Evolutionary conservation across 441 rosid genomes (phyloP), one percentile per base, ranked within the genome.

Genomic region (Flueggea neowawraea): DNA sequence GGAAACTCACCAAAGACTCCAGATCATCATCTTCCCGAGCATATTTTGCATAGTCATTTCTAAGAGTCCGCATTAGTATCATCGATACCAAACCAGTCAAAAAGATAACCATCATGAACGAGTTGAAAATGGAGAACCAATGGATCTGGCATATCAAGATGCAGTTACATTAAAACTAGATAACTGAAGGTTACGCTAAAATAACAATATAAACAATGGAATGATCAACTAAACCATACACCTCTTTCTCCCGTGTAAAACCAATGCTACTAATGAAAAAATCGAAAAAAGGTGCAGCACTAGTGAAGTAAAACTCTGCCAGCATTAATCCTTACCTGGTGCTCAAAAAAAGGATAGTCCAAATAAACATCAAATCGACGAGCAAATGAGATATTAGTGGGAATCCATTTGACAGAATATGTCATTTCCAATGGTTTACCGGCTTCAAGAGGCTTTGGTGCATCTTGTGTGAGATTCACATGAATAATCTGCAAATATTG

Each of bases 91-190:
- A 75, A 70, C 98, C 98, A 69, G 98, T 93, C 65, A 93, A 91
- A 72, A 93, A 93, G 75, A 93, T 93, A 69, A 93, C 98, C 98
- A 93, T 93, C 98, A 93, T 93, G 84, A 90, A 93, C 15, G 98
- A 93, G 75, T 93, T 93, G 79, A 93, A 93, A 68, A 93, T 87
- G 66, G 98, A 93, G 80, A 93, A 93, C 98, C 98, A 93, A 70
- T 93, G 98, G 68, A 93, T 93, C 97, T 93, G 91, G 79, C 77
- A 4, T 58, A 66, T 43, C 33, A 61, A 63, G 22, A 69, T 57
- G 54, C 54, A 72, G 6, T 74, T 17, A 50, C 13, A 57, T 74
- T 36, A 53, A 12, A 57, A 58, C 31, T 65, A 60, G 61, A 43
- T 12, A 69, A 47, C 58, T 39, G 33, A 54, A 43, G 4, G 31